Percentiles rank a stretch among this genome's conserved stretches.
Conservation (phyloP, 116 monocot species). For the Trichopus zeylanicus region DNA sequence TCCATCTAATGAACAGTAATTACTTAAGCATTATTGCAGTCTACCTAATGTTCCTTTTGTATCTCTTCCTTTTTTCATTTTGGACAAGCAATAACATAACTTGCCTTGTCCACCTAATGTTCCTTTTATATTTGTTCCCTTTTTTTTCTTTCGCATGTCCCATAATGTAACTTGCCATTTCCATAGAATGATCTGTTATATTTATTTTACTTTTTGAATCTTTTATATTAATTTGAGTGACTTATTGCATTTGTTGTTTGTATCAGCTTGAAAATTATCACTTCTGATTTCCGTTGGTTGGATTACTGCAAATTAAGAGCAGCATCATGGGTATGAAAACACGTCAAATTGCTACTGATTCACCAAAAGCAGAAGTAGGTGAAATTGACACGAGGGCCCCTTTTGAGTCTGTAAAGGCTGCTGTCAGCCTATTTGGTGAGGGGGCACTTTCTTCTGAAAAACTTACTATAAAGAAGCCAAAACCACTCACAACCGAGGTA, state of each 20-base stretch:
- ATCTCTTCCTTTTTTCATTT: too few species aligned
- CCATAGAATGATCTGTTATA: not conserved
- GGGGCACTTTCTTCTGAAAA: constrained; percentile 44
- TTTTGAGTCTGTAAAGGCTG: constrained; percentile 85
- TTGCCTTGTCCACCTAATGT: too few species aligned
- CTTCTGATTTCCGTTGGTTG: not conserved
- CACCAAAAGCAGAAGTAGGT: constrained; percentile 56
- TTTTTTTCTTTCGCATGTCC: too few species aligned
- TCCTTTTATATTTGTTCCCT: too few species aligned
- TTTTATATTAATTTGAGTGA: not conserved
- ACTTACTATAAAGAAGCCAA: constrained; percentile 37
- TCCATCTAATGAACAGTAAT: too few species aligned
- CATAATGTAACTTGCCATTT: too few species aligned
- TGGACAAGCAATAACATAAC: too few species aligned
- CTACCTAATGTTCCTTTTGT: too few species aligned
- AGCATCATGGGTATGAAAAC: constrained; percentile 14
- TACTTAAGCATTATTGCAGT: too few species aligned
- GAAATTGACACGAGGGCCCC: constrained; percentile 92
- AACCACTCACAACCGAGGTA: constrained; percentile 49
- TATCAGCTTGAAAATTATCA: not conserved
- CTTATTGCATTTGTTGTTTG: not conserved
- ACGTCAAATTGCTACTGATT: constrained; percentile 31
- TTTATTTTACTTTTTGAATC: not conserved
- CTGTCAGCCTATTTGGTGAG: constrained; percentile 77
- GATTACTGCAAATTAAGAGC: not conserved